Base-by-base conservation (phyloP, 106 monocot species). In the Posidonia australis region DNA sequence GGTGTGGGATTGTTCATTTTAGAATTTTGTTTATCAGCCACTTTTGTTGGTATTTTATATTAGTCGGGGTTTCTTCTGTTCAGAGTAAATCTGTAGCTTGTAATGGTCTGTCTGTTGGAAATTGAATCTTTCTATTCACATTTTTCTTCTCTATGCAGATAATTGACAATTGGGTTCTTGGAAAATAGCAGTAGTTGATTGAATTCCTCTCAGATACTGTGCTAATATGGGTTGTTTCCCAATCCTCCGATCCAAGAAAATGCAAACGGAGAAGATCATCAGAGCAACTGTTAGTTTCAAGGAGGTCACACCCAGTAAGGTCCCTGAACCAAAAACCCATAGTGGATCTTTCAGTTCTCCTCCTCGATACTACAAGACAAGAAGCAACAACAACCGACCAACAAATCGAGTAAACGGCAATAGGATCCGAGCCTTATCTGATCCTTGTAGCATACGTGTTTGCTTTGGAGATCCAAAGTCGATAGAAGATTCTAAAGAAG, bases 301-400 rank as follows among this genome's bases (percentile, higher is more conserved):
- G 16, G 54, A 54, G 12, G 24, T 12, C 55, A 5, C 22, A 13
- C 41, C 72, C 3, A 65, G 75, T 5, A 69, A 52, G n/a, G 78
- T 85, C 44, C 88, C 85, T 46, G 88, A 88, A 65, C 85, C 92
- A 28, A 81, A 72, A 77, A 28, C 32, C 3, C 57, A 19, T 49
- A 81, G 66, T 12, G 82, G 81, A 12, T 77, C 85, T 21, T 73
- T 88, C 19, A 82, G 83, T 53, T 93, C 93, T 54, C 88, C 93
- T 19, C 93, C 93, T 59, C 81, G 88, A 29, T 88, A 85, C 65
- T 93, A 88, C 75, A 85, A 78, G 67, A 81, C 65, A 30, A 75
- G 85, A 69, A 45, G 70, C 7, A 86, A 81, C 48, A 25, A 45
- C n/a, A 27, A 67, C 3, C 88, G 79, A 69, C 73, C 77, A 24